A percentile compares a stretch with the other conserved stretches of the same genome.
These are phyloP conservation scores for Fusarium pseudocircinatum DNA, from an alignment of 2,329 filamentous ascomycete genomes.

Conservation along the genomic window DNA sequence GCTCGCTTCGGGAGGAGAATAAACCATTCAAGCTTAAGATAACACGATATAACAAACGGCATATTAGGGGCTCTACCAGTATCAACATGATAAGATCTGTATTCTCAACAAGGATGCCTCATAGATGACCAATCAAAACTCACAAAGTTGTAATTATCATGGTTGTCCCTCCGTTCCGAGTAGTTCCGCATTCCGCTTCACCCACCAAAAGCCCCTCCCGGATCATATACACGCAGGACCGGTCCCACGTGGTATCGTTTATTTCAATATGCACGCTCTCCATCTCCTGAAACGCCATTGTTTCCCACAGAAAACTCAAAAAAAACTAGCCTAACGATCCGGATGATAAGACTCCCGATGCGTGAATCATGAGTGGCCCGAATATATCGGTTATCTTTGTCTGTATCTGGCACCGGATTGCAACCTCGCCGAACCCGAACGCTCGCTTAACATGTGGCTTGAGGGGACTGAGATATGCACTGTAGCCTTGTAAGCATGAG, in stretches of 20 bases:
- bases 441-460: background rate
- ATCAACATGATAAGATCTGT: background rate
- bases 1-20: accelerated
- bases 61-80: background rate
- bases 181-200: too few species aligned
- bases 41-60: background rate
- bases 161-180: too few species aligned
- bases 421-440: too few species aligned
- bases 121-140: background rate
- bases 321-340: background rate
- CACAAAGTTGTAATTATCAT: accelerated
- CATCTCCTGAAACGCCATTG: background rate
- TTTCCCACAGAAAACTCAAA: background rate
- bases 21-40: background rate
- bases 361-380: background rate
- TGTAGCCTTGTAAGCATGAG: background rate
- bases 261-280: background rate
- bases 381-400: background rate
- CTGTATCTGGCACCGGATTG: background rate
- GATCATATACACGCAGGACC: background rate
- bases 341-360: background rate
- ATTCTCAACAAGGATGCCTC: background rate
- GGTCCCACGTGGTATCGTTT: background rate
- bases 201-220: too few species aligned
- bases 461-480: background rate